Conservation (phyloP, 164 flowering plant species). For the Annona squamosa region DNA sequence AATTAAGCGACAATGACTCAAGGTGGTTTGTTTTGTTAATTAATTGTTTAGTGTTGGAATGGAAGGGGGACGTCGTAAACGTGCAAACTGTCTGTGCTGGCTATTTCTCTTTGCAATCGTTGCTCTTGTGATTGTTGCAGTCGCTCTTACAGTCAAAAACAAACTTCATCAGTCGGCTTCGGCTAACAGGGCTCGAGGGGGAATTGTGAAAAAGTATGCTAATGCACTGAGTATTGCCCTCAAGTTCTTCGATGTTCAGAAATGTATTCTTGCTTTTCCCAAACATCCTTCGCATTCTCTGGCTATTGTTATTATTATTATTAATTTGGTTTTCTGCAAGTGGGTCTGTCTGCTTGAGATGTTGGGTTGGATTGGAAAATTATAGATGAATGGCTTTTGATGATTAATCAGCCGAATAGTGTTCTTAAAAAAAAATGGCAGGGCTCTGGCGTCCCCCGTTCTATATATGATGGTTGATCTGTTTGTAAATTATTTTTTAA, state of each 20-base stretch:
- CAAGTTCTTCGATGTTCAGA: conserved; percentile 88
- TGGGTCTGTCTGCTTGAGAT: background rate
- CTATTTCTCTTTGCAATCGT: conserved; percentile 33
- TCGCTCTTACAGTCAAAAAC: conserved; percentile 29
- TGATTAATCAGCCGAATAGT: background rate
- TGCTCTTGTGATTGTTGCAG: conserved; percentile 39
- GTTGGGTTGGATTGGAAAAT: background rate
- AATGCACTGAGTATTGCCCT: conserved; percentile 63
- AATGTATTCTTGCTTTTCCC: conserved; percentile 38
- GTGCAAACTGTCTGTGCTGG: conserved; percentile 53
- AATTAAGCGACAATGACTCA: background rate
- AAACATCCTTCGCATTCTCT: background rate
- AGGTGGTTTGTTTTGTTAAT: no score
- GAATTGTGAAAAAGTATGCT: conserved; percentile 42
- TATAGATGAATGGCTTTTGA: background rate
- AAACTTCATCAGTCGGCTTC: conserved; percentile 32
- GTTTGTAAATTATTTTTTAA: background rate
- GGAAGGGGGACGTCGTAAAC: conserved; percentile 33
- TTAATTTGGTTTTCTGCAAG: background rate
- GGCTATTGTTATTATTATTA: background rate
- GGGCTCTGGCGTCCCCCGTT: background rate
- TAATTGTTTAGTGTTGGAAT: conserved; percentile 12
- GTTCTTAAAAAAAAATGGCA: background rate
- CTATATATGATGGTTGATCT: background rate
- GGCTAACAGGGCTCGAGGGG: conserved; percentile 84